Percentiles rank a stretch among this genome's conserved stretches.
Conservation (phyloP, 148 eudicot genomes). For the Nyssa sinensis region DNA sequence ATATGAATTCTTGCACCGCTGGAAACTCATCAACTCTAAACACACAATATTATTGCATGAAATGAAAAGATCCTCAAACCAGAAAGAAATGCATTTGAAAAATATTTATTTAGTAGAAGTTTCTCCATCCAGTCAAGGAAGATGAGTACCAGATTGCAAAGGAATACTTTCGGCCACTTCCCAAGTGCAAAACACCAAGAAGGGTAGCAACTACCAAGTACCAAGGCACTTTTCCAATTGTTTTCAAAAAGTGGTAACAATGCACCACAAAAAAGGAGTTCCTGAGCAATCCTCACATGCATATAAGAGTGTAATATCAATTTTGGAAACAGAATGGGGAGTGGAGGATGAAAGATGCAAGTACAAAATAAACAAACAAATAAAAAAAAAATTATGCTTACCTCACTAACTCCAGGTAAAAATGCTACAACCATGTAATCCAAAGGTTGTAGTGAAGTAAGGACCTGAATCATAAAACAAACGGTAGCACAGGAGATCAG, state of each 20-base stretch:
- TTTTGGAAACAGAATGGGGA: background rate
- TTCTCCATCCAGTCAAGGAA: background rate
- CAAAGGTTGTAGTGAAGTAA: slow-evolving; percentile 64
- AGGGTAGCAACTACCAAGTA: slow-evolving; percentile 60
- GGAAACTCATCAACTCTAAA: too few relatives aligned
- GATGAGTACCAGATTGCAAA: slow-evolving; percentile 71
- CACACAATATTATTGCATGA: too few relatives aligned
- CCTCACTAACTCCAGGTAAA: slow-evolving; percentile 89
- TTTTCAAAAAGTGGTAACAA: slow-evolving; percentile 75
- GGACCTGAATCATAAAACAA: slow-evolving; percentile 71
- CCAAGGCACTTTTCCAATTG: slow-evolving; percentile 57
- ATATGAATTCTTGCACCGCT: too few relatives aligned
- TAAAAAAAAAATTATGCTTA: slow-evolving; percentile 18
- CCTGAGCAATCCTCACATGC: slow-evolving; percentile 40
- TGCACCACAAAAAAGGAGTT: slow-evolving; percentile 88
- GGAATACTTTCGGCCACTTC: slow-evolving; percentile 77
- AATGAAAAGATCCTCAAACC: background rate
- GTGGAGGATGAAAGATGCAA: background rate
- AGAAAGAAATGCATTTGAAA: background rate
- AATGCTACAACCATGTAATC: slow-evolving; percentile 79
- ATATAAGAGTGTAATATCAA: background rate
- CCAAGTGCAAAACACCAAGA: slow-evolving; percentile 81
- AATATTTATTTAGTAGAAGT: background rate
- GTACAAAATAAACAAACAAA: too few relatives aligned
- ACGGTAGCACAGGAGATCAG: background rate